A percentile compares a stretch with the other conserved stretches of the same genome.
phyloP scores from a whole-genome alignment of 2,329 filamentous ascomycete species.

The Clonostachys byssicola region DNA sequence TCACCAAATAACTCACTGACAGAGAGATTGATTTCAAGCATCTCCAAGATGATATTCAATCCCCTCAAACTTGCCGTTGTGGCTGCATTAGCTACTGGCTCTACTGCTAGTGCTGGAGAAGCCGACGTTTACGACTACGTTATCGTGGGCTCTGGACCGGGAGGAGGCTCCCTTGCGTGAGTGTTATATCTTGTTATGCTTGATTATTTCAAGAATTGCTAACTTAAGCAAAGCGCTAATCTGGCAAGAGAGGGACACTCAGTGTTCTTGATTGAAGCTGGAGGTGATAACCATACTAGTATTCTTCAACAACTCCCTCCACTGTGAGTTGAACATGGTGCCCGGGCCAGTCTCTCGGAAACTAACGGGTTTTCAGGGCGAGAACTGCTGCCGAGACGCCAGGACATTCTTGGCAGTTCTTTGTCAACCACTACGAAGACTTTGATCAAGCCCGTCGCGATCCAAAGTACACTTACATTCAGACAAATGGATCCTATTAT shows the following conservation, averaged over 20 bases:
- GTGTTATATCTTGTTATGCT: neutral
- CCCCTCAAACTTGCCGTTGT: too few species aligned
- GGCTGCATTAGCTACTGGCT: too few species aligned
- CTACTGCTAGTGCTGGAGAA: too few species aligned
- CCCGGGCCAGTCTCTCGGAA: neutral
- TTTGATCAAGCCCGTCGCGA: constrained; percentile 6
- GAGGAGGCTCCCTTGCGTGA: constrained; percentile 3
- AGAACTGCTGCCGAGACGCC: constrained; percentile 4
- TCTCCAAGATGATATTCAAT: too few species aligned
- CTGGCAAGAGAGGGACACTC: constrained; percentile 1
- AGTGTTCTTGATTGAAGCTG: constrained; percentile 10
- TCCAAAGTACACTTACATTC: constrained; percentile 7
- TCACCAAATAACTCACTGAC: too few species aligned
- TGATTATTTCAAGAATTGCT: neutral
- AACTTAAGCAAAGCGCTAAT: constrained; percentile 1
- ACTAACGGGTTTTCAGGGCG: neutral
- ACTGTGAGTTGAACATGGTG: neutral
- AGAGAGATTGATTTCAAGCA: too few species aligned
- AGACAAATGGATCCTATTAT: constrained; percentile 8
- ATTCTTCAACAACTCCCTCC: constrained; percentile 15
- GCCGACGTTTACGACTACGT: constrained; percentile 3
- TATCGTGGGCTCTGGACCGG: constrained; percentile 3
- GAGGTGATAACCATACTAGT: constrained; percentile 14
- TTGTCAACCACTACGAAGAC: constrained; percentile 9
- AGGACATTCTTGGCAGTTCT: constrained; percentile 8